These are phyloP conservation scores for Xylaria sp. DNA, from an alignment of 2,329 filamentous ascomycete species.

Conservation along the genomic window DNA sequence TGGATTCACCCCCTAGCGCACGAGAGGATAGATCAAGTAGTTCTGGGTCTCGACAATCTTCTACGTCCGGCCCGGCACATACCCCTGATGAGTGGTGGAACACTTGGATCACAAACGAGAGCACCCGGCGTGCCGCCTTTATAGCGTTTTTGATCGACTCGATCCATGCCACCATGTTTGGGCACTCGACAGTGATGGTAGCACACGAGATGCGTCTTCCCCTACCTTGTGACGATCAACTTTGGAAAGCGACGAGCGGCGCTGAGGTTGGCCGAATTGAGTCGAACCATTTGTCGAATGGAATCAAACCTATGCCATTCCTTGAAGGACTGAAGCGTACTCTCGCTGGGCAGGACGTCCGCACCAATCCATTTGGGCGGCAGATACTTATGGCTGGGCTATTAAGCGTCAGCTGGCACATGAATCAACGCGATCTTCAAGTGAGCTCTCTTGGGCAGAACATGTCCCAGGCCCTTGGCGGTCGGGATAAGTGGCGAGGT, in stretches of 20 bases:
- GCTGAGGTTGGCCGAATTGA: slow-evolving; percentile 86
- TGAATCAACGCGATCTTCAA: slow-evolving; percentile 95
- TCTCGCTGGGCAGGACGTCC: slow-evolving; percentile 81
- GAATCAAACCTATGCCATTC: slow-evolving; percentile 84
- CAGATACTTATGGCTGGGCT: slow-evolving; percentile 94
- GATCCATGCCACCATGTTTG: slow-evolving; percentile 97
- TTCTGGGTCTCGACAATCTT: slow-evolving; percentile 64
- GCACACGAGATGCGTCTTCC: slow-evolving; percentile 93
- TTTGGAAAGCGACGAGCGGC: slow-evolving; percentile 90
- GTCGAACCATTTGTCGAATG: slow-evolving; percentile 77
- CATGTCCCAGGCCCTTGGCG: slow-evolving; percentile 79
- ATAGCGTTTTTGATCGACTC: slow-evolving; percentile 95
- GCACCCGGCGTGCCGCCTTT: slow-evolving; percentile 87
- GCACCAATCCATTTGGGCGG: slow-evolving; percentile 91
- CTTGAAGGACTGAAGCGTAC: slow-evolving; percentile 90
- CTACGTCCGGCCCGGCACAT: slow-evolving; percentile 65
- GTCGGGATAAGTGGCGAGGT: slow-evolving; percentile 87
- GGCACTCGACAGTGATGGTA: slow-evolving; percentile 95
- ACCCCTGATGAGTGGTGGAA: slow-evolving; percentile 93
- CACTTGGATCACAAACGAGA: slow-evolving; percentile 93
- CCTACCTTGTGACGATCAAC: slow-evolving; percentile 86
- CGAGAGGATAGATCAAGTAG: slow-evolving; percentile 60
- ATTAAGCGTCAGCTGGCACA: slow-evolving; percentile 93
- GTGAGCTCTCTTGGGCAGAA: slow-evolving; percentile 79
- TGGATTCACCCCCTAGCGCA: slow-evolving; percentile 81